Evolutionary conservation across 2,329 filamentous ascomycete genomes (phyloP).

Genomic region (Xylaria sp.): DNA sequence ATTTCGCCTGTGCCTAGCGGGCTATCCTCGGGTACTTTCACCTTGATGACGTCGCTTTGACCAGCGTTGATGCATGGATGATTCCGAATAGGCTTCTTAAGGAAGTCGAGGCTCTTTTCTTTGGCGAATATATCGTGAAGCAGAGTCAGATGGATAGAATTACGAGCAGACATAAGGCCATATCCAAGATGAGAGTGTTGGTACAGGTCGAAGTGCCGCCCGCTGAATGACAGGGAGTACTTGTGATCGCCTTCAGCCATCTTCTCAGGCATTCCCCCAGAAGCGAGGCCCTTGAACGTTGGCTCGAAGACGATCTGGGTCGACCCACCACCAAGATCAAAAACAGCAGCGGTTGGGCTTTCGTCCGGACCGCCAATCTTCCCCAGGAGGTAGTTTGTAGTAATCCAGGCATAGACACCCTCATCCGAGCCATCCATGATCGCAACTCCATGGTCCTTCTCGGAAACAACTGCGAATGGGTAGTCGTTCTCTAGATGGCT

Average conservation of each 20-base stretch:
- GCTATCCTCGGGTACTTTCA: constrained; percentile 75
- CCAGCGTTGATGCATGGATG: constrained; percentile 79
- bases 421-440: constrained; percentile 99
- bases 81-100: constrained; percentile 52
- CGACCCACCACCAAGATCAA: constrained; percentile 95
- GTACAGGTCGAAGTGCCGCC: constrained; percentile 91
- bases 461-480: constrained; percentile 92
- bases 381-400: constrained; percentile 96
- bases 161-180: constrained; percentile 93
- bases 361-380: constrained; percentile 96
- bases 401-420: constrained; percentile 99
- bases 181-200: constrained; percentile 98
- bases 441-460: constrained; percentile 85
- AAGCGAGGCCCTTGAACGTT: constrained; percentile 78
- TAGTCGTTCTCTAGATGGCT: constrained; percentile 86
- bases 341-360: constrained; percentile 90
- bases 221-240: constrained; percentile 90
- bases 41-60: constrained; percentile 77
- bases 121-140: constrained; percentile 76
- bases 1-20: constrained; percentile 69
- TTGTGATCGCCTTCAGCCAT: constrained; percentile 94
- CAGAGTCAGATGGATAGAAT: constrained; percentile 82
- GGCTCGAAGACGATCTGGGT: constrained; percentile 99
- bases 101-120: constrained; percentile 60
- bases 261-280: constrained; percentile 85